Evolutionary conservation across 2,329 filamentous ascomycete species (phyloP).

Genomic region (Sporothrix euskadiensis): DNA sequence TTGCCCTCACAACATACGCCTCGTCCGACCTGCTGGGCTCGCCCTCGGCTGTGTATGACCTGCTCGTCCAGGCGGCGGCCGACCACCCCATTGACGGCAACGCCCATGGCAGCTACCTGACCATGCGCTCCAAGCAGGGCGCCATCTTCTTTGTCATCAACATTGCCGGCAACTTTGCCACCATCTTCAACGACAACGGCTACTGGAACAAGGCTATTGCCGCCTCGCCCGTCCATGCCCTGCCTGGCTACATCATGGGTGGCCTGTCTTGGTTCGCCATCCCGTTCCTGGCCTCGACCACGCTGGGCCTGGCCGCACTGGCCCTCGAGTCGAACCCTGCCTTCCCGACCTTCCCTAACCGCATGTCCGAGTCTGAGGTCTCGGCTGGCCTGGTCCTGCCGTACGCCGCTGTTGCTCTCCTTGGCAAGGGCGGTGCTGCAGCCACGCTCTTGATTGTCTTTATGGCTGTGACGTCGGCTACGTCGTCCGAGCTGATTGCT

Average conservation of each 20-base stretch:
- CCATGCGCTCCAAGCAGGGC: conserved; percentile 78
- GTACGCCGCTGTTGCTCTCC: conserved; percentile 77
- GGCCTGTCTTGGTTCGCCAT: conserved; percentile 91
- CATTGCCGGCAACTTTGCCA: conserved; percentile 69
- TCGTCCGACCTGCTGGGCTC: conserved; percentile 72
- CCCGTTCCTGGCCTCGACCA: conserved; percentile 85
- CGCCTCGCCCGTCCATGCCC: conserved; percentile 77
- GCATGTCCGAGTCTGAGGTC: conserved; percentile 73
- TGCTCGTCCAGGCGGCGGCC: conserved; percentile 66
- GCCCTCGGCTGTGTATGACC: conserved; percentile 74
- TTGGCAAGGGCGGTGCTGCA: conserved; percentile 78
- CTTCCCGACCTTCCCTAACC: conserved; percentile 71
- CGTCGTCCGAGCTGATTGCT: conserved; percentile 80
- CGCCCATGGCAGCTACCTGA: conserved; percentile 77
- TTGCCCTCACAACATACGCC: conserved; percentile 79
- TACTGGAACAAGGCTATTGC: conserved; percentile 96
- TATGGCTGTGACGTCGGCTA: conserved; percentile 85
- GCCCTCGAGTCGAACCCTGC: conserved; percentile 72
- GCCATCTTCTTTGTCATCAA: conserved; percentile 92
- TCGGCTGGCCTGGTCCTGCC: conserved; percentile 81
- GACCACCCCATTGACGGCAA: conserved; percentile 78
- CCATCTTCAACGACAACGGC: conserved; percentile 82
- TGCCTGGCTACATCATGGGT: conserved; percentile 85
- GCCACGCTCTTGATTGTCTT: conserved; percentile 80
- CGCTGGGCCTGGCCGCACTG: conserved; percentile 79